phyloP scores from a whole-genome alignment of 805 yeast species.

The Blastobotrys chiropterorum region DNA sequence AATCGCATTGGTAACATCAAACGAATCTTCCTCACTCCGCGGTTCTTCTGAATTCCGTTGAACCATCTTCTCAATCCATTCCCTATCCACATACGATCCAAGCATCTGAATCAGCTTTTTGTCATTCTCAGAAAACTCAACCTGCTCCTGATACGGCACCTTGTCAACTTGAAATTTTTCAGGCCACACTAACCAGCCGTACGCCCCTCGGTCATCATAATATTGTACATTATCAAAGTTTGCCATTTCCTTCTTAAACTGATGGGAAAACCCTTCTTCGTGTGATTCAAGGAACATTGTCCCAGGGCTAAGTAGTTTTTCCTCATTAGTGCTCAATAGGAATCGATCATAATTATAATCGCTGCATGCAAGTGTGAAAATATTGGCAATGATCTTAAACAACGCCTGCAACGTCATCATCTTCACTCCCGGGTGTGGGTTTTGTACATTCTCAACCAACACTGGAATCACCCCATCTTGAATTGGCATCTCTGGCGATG shows the following conservation, averaged over 20 bases:
- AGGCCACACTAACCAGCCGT: slow-evolving; percentile 79
- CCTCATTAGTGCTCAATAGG: slow-evolving; percentile 32
- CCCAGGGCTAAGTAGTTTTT: slow-evolving; percentile 32
- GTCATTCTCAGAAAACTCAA: slow-evolving; percentile 40
- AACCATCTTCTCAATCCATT: slow-evolving; percentile 52
- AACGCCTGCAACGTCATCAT: slow-evolving; percentile 56
- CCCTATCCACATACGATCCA: slow-evolving; percentile 42
- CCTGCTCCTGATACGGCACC: slow-evolving; percentile 26
- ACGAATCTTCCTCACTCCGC: slow-evolving; percentile 40
- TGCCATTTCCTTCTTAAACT: slow-evolving; percentile 47
- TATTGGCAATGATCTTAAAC: slow-evolving; percentile 44
- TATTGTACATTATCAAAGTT: slow-evolving; percentile 47
- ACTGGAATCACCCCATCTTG: slow-evolving; percentile 9
- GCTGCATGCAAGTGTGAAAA: slow-evolving; percentile 39
- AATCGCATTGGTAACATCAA: slow-evolving; percentile 59
- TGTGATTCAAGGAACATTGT: slow-evolving; percentile 41
- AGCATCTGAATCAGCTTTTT: slow-evolving; percentile 35
- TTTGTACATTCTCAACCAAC: slow-evolving; percentile 22
- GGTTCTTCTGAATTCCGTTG: slow-evolving; percentile 56
- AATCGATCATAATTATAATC: slow-evolving; percentile 41
- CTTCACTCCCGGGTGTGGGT: slow-evolving; percentile 59
- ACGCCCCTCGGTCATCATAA: slow-evolving; percentile 49
- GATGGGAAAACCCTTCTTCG: slow-evolving; percentile 31
- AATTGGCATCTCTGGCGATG: slow-evolving; percentile 22
- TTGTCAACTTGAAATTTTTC: slow-evolving; percentile 35